Conservation (phyloP, 2,329 filamentous ascomycete species). For the Verruconis gallopava region DNA sequence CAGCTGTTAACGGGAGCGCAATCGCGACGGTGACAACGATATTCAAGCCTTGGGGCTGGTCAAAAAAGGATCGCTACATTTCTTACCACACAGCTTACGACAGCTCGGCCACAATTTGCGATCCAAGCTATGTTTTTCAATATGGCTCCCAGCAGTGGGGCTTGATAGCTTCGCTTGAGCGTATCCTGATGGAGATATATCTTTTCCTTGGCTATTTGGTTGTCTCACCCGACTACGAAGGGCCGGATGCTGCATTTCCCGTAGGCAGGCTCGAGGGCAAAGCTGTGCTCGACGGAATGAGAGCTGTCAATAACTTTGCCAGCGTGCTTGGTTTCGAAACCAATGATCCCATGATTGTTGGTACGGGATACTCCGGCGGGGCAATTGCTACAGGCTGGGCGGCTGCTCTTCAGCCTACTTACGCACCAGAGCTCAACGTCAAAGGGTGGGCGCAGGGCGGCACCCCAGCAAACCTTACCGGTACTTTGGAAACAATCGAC, state of each 20-base stretch:
- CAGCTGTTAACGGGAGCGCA: background rate
- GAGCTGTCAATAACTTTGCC: slow-evolving; percentile 12
- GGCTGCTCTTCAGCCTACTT: slow-evolving; percentile 16
- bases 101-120: slow-evolving; percentile 11
- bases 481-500: slow-evolving; percentile 16
- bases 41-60: slow-evolving; percentile 1
- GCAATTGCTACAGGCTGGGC: slow-evolving; percentile 17
- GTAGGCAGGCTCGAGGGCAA: slow-evolving; percentile 16
- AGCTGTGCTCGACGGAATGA: slow-evolving; percentile 18
- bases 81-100: slow-evolving; percentile 15
- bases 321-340: slow-evolving; percentile 7
- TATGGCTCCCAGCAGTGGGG: background rate
- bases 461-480: slow-evolving; percentile 18
- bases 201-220: slow-evolving; percentile 15
- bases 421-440: slow-evolving; percentile 19
- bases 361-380: slow-evolving; percentile 17
- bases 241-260: slow-evolving; percentile 16
- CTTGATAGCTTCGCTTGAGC: background rate
- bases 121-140: slow-evolving; percentile 11
- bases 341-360: slow-evolving; percentile 9
- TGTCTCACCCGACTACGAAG: slow-evolving; percentile 18
- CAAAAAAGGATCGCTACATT: slow-evolving; percentile 1
- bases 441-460: slow-evolving; percentile 21
- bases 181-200: slow-evolving; percentile 2
- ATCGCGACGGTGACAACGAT: slow-evolving; percentile 4